Evolutionary conservation across 2,329 filamentous ascomycete species (phyloP).

Genomic region (Paecilomyces sp.): DNA sequence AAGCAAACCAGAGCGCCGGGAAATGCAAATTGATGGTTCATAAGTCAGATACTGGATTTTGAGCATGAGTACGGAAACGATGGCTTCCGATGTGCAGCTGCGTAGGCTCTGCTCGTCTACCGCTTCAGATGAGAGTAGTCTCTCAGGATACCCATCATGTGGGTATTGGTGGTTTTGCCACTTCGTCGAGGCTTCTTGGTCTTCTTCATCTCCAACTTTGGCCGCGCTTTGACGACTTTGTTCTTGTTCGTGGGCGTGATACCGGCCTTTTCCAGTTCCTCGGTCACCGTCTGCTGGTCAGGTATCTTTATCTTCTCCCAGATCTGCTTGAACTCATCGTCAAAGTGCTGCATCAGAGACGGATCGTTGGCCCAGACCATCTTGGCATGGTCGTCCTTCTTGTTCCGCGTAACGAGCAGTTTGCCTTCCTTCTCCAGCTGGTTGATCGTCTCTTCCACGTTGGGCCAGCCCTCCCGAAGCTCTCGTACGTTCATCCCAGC

Average conservation of each 20-base stretch:
- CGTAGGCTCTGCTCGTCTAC: constrained; percentile 6
- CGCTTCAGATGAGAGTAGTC: constrained; percentile 54
- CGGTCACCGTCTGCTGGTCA: constrained; percentile 65
- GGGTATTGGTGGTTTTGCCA: constrained; percentile 78
- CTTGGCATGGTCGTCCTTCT: constrained; percentile 81
- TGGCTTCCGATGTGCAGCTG: neutral
- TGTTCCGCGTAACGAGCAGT: constrained; percentile 78
- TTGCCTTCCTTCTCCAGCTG: constrained; percentile 70
- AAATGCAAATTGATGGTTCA: neutral
- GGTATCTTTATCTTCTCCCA: constrained; percentile 80
- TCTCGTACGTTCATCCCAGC: constrained; percentile 79
- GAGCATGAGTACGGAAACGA: neutral
- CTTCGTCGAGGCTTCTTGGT: constrained; percentile 66
- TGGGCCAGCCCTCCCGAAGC: constrained; percentile 91
- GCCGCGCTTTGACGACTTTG: constrained; percentile 53
- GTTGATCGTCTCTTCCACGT: constrained; percentile 71
- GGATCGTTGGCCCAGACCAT: constrained; percentile 88
- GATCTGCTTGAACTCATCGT: constrained; percentile 73
- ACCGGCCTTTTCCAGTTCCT: constrained; percentile 67
- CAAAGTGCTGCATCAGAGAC: constrained; percentile 65
- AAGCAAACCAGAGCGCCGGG: neutral
- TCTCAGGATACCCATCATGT: constrained; percentile 76
- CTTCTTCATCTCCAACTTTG: constrained; percentile 58
- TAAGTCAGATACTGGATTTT: neutral
- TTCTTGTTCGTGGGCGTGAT: constrained; percentile 81